Evolutionary conservation across 495 filamentous ascomycete species (phyloP), one percentile per base, ranked within the genome.

Genomic region (Annulohypoxylon bovei): DNA sequence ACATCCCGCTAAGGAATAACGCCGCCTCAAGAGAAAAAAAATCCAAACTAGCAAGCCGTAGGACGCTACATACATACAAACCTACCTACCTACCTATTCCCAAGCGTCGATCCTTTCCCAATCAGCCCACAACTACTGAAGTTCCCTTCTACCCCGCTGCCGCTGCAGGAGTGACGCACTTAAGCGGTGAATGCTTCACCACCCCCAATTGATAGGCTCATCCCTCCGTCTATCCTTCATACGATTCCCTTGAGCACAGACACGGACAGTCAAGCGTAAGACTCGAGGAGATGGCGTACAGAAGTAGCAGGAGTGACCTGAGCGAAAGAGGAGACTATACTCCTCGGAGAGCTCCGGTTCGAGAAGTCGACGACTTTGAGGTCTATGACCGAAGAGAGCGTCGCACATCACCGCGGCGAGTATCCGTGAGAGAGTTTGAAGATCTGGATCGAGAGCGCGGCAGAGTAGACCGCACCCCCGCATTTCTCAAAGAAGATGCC

Each of bases 251-350:
- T 30, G 32, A 63, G 27, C 32, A 52, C 37, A 27, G 32, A 63
- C 44, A n/a, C n/a, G 35, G 20, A 62, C 20, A 40, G 37, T 46
- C 60, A 67, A 23, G 37, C 49, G 6, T 6, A 14, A 49, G 22
- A 53, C 7, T 72, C 12, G 53, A 68, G 44, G 66, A 70, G 32
- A 78, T 76, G 73, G 59, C 76, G 39, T 75, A 75, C 46, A 74
- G 69, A 70, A 62, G 47, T 62, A 75, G 62, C 54, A 65, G 68
- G 50, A 80, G 80, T 70, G 82, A 82, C 11, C 74, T 82, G 37
- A 77, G 79, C 23, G 82, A 83, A 27, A 75, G 77, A 57, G 79
- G 77, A 56, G 79, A 83, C 47, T 83, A 80, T 40, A 35, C 65
- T 30, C 65, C 72, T 44, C 40, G 64, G 72, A 62, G 63, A 16